Conservation (phyloP, 108 stramenopile species). For the Stephanodiscus minutulus region DNA sequence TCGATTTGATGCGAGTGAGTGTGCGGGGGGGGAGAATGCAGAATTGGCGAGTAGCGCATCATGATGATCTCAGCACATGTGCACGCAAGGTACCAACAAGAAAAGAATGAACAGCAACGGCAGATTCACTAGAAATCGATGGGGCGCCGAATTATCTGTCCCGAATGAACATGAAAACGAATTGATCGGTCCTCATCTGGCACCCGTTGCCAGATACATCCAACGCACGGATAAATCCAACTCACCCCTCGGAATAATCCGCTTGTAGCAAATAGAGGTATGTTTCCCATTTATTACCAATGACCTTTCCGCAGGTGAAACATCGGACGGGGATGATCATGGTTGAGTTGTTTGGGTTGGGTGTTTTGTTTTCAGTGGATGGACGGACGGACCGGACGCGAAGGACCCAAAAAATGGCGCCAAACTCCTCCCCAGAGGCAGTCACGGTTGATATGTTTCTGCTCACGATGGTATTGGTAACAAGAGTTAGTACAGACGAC, state of each 20-base stretch:
- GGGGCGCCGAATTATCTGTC: too few species aligned
- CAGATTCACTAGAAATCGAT: neutral
- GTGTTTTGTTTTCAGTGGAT: neutral
- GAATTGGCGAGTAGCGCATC: neutral
- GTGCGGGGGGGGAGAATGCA: neutral
- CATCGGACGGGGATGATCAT: conserved; percentile 99
- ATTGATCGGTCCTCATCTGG: too few species aligned
- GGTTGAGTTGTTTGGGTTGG: neutral
- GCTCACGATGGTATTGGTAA: too few species aligned
- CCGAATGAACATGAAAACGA: too few species aligned
- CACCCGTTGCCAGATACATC: neutral
- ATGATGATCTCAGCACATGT: too few species aligned
- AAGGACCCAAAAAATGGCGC: too few species aligned
- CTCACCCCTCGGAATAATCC: conserved; percentile 93
- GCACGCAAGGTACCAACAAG: neutral
- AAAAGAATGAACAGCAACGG: too few species aligned
- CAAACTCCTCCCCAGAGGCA: too few species aligned
- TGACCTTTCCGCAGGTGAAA: conserved; percentile 99
- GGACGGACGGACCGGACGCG: too few species aligned
- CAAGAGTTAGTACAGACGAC: too few species aligned
- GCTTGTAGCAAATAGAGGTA: conserved; percentile 94
- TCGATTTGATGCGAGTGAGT: neutral
- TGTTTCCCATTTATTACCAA: conserved; percentile 99
- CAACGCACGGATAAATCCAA: conserved; percentile 46
- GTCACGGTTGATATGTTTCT: too few species aligned